phyloP scores from a whole-genome alignment of 2,329 filamentous ascomycete genomes.

The Aspergillus candidus region DNA sequence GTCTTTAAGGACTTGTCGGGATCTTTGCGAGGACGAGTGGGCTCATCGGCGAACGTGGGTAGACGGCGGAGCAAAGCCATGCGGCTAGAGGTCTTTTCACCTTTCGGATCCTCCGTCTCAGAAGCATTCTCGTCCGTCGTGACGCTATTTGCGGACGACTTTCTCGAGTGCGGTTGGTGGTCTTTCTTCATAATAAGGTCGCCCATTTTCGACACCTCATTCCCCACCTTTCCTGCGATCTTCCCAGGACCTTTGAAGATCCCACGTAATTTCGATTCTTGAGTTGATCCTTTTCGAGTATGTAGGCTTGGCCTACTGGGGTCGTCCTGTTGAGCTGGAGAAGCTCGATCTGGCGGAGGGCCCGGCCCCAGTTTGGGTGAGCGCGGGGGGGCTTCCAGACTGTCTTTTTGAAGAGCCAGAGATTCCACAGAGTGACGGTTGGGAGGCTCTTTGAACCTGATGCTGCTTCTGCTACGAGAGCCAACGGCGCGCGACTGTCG shows the following conservation, averaged over 20 bases:
- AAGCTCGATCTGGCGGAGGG: conserved; percentile 22
- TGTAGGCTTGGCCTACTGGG: conserved; percentile 14
- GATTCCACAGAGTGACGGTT: conserved; percentile 17
- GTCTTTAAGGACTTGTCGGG: conserved; percentile 33
- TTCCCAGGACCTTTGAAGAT: conserved; percentile 69
- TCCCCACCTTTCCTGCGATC: conserved; percentile 66
- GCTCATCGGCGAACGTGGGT: conserved; percentile 32
- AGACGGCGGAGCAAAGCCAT: conserved; percentile 26
- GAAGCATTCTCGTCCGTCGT: conserved; percentile 45
- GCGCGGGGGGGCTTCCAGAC: conserved; percentile 12
- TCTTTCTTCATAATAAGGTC: conserved; percentile 58
- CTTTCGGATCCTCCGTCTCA: conserved; percentile 30
- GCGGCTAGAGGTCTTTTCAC: conserved; percentile 24
- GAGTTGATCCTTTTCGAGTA: conserved; percentile 21
- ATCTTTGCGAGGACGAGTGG: conserved; percentile 26
- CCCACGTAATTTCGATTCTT: conserved; percentile 59
- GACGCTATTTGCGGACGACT: conserved; percentile 38
- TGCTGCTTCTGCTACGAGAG: conserved; percentile 35
- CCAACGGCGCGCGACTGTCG: conserved; percentile 41
- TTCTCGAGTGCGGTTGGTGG: conserved; percentile 35
- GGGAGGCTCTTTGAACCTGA: conserved; percentile 33
- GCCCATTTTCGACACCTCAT: conserved; percentile 56
- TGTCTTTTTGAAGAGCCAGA: conserved; percentile 14
- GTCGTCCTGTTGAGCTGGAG: conserved; percentile 21
- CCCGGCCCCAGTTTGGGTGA: conserved; percentile 22